Evolutionary conservation across 371 early-diverging fungal species (phyloP), one percentile per base, ranked within the genome.

Genomic region (Apophysomyces variabilis): DNA sequence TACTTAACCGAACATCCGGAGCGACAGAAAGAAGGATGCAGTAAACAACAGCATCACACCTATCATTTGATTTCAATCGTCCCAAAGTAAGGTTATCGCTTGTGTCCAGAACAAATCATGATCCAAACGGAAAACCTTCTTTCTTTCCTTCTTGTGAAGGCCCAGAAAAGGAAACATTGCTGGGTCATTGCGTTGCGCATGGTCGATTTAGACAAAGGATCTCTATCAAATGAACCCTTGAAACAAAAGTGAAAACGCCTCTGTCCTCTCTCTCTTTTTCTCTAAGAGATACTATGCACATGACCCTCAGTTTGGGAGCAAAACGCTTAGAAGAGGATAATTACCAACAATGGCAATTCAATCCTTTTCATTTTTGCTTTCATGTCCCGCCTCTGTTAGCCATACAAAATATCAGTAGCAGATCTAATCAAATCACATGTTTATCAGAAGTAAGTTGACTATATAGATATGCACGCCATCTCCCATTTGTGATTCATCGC

Each of bases 191-290:
- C 54, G 54, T 50, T 50, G 18, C 13, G 5, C 41, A 41, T 5
- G 41, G 41, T 50, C 54, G 54, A 35, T 50, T 18, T 9, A 50
- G 54, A 50, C 54, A 50, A 50, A 16, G 54, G 54, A 21, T 45
- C 46, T 50, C 5, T 8, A 13, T 11, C 11, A 41, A 41, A 41
- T 13, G 3, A 41, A 1, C 41, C 13, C 41, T 5, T 41, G 41
- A 41, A 41, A 41, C 8, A 41, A 41, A 41, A 41, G 2, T 21
- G 9, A 50, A n/a, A 50, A 9, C n/a, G 5, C 3, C 21, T 50
- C 21, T 4, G n/a, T 9, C 1, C 26, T 18, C 9, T 50, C 21
- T 18, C 54, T 50, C 9, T 50, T n/a, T 7, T 50, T 50, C 21
- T 50, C 54, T 3, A 26, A 26, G 32, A 26, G 32, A 26, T 3